Percentiles rank a stretch among this genome's conserved stretches.
Conservation (phyloP, 352 stramenopile genomes). For the Globisporangium heterothallicum region DNA sequence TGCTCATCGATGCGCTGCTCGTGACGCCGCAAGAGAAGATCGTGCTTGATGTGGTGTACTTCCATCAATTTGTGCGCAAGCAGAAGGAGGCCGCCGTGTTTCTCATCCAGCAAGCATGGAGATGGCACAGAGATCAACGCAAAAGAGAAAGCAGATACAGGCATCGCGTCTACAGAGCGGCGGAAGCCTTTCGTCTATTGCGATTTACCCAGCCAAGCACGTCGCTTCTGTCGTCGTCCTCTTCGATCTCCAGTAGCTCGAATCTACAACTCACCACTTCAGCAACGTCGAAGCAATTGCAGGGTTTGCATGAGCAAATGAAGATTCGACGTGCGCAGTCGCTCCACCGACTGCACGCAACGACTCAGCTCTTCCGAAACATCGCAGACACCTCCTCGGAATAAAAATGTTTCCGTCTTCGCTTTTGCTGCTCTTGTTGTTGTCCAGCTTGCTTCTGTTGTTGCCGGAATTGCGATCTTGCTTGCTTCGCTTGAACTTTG, state of each 20-base stretch:
- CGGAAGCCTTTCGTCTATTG: conserved; percentile 39
- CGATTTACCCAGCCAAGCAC: conserved; percentile 36
- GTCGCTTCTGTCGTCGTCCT: conserved; percentile 3
- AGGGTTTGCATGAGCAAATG: conserved; percentile 18
- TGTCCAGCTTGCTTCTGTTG: conserved; percentile 3
- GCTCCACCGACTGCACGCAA: conserved; percentile 12
- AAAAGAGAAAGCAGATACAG: conserved; percentile 20
- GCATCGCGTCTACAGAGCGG: conserved; percentile 35
- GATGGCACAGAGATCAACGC: conserved; percentile 18
- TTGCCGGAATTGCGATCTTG: conserved; percentile 5
- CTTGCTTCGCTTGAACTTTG: conserved; percentile 16
- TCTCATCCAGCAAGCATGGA: conserved; percentile 45
- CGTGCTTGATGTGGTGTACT: conserved; percentile 54
- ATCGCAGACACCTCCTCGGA: conserved; percentile 41
- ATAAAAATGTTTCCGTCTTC: conserved; percentile 41
- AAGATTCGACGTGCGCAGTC: neutral
- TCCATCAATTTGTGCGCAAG: conserved; percentile 41
- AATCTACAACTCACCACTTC: conserved; percentile 9
- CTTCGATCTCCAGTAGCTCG: conserved; percentile 4
- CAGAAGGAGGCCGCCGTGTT: conserved; percentile 35
- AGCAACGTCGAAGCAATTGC: conserved; percentile 17
- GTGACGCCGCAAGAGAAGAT: conserved; percentile 49
- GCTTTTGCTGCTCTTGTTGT: neutral
- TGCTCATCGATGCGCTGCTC: conserved; percentile 52
- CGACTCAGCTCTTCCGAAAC: conserved; percentile 34